A percentile compares a stretch with the other conserved stretches of the same genome.
These are phyloP conservation scores for Glycine soja DNA, from an alignment of 306 rosid genomes.

Conservation along the genomic window DNA sequence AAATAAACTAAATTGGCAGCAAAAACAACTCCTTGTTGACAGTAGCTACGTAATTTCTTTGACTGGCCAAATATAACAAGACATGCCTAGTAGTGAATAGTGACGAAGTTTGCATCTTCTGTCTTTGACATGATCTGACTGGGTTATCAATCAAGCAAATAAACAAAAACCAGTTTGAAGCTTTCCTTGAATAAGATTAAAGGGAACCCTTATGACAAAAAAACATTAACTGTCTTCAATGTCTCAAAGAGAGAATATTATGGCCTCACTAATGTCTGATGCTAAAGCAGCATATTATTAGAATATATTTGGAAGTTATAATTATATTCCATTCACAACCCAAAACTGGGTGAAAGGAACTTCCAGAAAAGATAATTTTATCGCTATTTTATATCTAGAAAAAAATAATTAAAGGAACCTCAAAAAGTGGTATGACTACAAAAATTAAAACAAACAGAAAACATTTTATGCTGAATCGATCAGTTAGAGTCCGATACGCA, in stretches of 20 bases:
- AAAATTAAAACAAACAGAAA: conserved; percentile 8
- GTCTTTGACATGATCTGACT: neutral
- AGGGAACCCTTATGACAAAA: conserved; percentile 1
- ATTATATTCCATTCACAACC: conserved; percentile 29
- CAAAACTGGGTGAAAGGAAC: conserved; percentile 7
- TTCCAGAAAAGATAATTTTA: neutral
- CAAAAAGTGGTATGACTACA: neutral
- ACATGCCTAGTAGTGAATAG: neutral
- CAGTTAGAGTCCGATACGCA: conserved; percentile 52
- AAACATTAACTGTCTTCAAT: conserved; percentile 8
- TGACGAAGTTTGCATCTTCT: neutral
- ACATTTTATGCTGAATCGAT: neutral
- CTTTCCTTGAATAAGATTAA: conserved; percentile 31
- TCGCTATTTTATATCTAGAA: too few species aligned
- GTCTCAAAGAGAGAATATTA: neutral
- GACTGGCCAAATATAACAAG: neutral
- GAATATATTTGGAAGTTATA: neutral
- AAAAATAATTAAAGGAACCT: neutral
- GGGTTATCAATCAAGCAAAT: conserved; percentile 15
- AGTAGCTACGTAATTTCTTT: conserved; percentile 1
- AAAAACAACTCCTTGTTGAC: too few species aligned
- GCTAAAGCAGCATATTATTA: neutral
- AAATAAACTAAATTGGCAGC: too few species aligned
- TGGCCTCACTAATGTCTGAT: neutral
- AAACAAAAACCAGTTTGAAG: neutral